Conservation (phyloP, 495 filamentous ascomycete genomes). For the Trichoderma gamsii region DNA sequence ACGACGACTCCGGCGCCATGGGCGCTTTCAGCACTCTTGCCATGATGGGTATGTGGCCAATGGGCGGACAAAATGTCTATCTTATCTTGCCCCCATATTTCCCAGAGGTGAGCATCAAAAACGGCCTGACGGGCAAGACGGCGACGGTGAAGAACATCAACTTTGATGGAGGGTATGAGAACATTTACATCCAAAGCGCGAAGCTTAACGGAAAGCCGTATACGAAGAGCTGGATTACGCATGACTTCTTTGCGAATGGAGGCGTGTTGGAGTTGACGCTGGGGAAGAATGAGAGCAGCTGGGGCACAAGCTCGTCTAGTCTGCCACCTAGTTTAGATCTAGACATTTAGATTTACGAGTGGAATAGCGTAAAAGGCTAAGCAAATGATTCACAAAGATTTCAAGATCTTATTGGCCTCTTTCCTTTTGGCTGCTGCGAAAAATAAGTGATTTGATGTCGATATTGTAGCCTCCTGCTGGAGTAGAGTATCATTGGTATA, state of each 20-base stretch:
- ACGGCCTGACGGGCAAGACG: constrained; percentile 52
- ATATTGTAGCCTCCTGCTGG: neutral
- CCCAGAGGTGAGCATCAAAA: constrained; percentile 51
- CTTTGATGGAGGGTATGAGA: constrained; percentile 56
- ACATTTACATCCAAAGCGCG: constrained; percentile 60
- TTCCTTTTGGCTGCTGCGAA: neutral
- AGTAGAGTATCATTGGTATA: neutral
- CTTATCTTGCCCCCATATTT: constrained; percentile 60
- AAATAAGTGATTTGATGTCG: neutral
- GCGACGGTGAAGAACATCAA: constrained; percentile 55
- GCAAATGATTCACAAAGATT: neutral
- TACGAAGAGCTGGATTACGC: constrained; percentile 59
- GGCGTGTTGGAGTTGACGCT: constrained; percentile 55
- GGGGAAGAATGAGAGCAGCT: constrained; percentile 47
- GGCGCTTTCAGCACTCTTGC: constrained; percentile 57
- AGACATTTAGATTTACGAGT: neutral
- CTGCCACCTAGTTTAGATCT: constrained; percentile 47
- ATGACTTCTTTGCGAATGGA: constrained; percentile 61
- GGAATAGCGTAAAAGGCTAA: neutral
- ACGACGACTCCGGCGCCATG: constrained; percentile 65
- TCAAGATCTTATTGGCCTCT: neutral
- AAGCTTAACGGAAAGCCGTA: constrained; percentile 56
- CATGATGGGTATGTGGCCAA: constrained; percentile 62
- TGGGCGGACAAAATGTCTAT: constrained; percentile 62
- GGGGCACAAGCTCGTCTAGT: constrained; percentile 56